A percentile compares a stretch with the other conserved stretches of the same genome.
Evolutionary conservation across 1,284 basidiomycete species (phyloP).

Genomic region (Gastroboletus turbinatus): DNA sequence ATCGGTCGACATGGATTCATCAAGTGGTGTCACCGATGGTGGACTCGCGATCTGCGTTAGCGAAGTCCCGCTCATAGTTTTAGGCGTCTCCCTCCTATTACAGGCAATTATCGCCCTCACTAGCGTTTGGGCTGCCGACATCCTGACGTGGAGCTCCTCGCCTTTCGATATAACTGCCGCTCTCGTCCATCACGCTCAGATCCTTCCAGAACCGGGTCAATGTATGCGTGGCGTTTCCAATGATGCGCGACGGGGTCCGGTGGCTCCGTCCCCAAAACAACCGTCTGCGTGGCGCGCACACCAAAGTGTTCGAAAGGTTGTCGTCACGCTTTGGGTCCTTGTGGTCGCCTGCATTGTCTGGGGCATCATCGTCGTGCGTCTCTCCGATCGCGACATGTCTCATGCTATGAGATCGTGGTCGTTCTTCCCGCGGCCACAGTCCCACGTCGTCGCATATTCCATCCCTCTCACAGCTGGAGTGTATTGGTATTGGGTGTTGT

Average conservation of each 20-base stretch:
- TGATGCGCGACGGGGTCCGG: constrained; percentile 8
- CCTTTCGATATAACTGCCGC: constrained; percentile 34
- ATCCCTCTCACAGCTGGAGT: constrained; percentile 21
- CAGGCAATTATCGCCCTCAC: constrained; percentile 26
- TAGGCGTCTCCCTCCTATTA: constrained; percentile 22
- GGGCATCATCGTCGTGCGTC: constrained; percentile 22
- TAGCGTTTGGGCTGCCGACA: constrained; percentile 17
- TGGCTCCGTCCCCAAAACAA: constrained; percentile 17
- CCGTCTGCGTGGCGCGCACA: constrained; percentile 32
- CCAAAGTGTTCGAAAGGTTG: constrained; percentile 17
- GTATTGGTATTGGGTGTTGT: constrained; percentile 27
- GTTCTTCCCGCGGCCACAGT: constrained; percentile 26
- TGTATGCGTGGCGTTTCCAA: constrained; percentile 27
- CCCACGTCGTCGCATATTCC: constrained; percentile 25
- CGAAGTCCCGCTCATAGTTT: constrained; percentile 30
- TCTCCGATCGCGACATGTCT: constrained; percentile 14
- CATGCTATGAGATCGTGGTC: constrained; percentile 18
- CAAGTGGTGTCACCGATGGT: constrained; percentile 10
- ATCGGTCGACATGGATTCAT: constrained; percentile 17
- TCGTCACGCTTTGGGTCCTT: constrained; percentile 23
- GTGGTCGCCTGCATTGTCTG: constrained; percentile 21
- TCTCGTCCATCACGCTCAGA: constrained; percentile 28
- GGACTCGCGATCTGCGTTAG: constrained; percentile 19
- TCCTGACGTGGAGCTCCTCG: constrained; percentile 35
- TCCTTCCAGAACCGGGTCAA: constrained; percentile 12